Percentiles rank a stretch among this genome's conserved stretches.
phyloP scores from a whole-genome alignment of 768 basidiomycete species.

The Mycena venus region DNA sequence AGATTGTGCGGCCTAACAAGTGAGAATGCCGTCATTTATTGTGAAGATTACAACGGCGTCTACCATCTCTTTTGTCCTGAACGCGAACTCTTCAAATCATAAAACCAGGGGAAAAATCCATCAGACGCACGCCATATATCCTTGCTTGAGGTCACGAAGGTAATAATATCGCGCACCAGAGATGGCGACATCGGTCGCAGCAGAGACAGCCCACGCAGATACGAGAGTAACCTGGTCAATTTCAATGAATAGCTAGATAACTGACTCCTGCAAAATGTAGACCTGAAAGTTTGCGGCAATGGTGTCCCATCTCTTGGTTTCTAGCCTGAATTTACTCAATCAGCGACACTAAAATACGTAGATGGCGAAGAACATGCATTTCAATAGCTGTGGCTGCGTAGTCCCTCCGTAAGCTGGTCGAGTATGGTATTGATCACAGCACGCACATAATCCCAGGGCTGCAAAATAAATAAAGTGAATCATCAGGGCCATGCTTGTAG shows the following conservation, averaged over 20 bases:
- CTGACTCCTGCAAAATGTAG: background rate
- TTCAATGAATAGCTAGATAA: background rate
- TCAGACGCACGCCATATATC: constrained; percentile 4
- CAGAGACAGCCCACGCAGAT: constrained; percentile 4
- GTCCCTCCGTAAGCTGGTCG: background rate
- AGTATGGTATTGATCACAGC: no score
- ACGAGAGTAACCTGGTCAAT: background rate
- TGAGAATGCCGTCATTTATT: constrained; percentile 17
- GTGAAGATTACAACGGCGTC: constrained; percentile 22
- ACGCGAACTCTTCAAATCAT: background rate
- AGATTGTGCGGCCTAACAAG: background rate
- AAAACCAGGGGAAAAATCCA: background rate
- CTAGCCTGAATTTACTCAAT: background rate
- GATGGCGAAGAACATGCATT: background rate
- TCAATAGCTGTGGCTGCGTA: background rate
- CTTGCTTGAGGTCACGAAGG: constrained; percentile 24
- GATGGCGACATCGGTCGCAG: constrained; percentile 18
- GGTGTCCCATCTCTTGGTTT: background rate
- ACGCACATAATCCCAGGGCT: constrained; percentile 19
- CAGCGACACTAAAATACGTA: background rate
- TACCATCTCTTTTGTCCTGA: constrained; percentile 14
- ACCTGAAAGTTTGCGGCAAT: background rate
- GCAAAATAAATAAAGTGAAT: background rate
- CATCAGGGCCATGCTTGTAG: background rate
- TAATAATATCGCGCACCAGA: constrained; percentile 25